Evolutionary conservation across 495 filamentous ascomycete species (phyloP), one percentile per base, ranked within the genome.

Genomic region (Penicillium salamii): DNA sequence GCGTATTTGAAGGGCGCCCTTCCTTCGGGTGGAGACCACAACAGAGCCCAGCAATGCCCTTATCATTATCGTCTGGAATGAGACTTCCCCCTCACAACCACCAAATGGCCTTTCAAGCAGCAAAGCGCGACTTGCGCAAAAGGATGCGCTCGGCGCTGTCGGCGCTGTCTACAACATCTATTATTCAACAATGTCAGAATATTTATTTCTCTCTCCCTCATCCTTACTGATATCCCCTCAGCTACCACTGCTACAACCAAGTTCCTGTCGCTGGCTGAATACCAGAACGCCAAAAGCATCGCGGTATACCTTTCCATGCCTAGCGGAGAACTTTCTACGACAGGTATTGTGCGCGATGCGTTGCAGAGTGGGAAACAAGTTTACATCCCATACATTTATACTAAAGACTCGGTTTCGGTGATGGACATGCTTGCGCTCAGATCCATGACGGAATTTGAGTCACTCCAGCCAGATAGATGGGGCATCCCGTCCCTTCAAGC

Each of bases 281-380:
- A 95, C 59, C 72, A 76, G 31, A 72, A 80, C 35, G 90, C 91
- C 23, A 78, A 78, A 48, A 76, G 83, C 20, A 79, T 97, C 53
- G 87, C 90, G 46, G 77, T 97, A 21, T 98, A 95, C 64, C 75
- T 98, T 15, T 95, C 93, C 11, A 98, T 98, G 91, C 90, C 90
- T 3, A 65, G 69, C 29, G 85, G 84, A 13, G 93, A 98, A 66
- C 78, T 96, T 12, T 85, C 86, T 37, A 97, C 95, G 12, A 82
- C 82, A 20, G 65, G 71, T 12, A 89, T 97, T 20, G 88, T 97
- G 14, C 77, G 80, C 29, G 81, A 96, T 77, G 91, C 91, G 14
- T 72, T 98, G 19, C 62, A 69, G 18, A 69, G 74, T 8, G 88
- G 88, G 31, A 97, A 97, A 66, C 70, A 83, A 43, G 88, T 97